A percentile compares a stretch with the other conserved stretches of the same genome.
These are phyloP conservation scores for Blumeria hordei DNA, from an alignment of 2,329 filamentous ascomycete species.

Conservation along the genomic window DNA sequence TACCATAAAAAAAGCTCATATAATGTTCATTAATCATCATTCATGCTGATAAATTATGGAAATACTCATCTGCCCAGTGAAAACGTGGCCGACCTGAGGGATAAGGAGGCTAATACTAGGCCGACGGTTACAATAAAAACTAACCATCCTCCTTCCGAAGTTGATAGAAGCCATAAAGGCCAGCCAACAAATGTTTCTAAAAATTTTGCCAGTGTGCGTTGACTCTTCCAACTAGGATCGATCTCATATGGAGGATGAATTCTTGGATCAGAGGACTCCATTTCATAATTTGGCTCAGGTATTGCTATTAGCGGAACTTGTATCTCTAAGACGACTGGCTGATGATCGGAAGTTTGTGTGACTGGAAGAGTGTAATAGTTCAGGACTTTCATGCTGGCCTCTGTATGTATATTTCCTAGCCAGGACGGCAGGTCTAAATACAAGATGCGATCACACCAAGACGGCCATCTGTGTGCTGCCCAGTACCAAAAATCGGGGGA, in stretches of 20 bases:
- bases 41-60: no score
- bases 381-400: conserved; percentile 27
- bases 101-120: background rate
- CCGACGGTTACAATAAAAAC: conserved; percentile 12
- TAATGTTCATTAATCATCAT: no score
- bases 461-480: conserved; percentile 63
- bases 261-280: conserved; percentile 16
- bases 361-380: conserved; percentile 55
- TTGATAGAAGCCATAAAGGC: conserved; percentile 20
- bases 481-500: conserved; percentile 37
- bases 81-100: no score
- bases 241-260: conserved; percentile 29
- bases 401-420: conserved; percentile 16
- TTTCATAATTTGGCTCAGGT: conserved; percentile 14
- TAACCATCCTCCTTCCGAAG: conserved; percentile 13
- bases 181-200: conserved; percentile 36
- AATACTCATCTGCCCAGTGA: no score
- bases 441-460: conserved; percentile 82
- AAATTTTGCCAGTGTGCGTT: conserved; percentile 26
- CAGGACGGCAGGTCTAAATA: conserved; percentile 40
- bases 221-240: conserved; percentile 29
- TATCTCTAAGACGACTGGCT: conserved; percentile 52
- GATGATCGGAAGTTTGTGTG: conserved; percentile 67
- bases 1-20: no score
- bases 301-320: conserved; percentile 32